Conservation (phyloP, 768 basidiomycete genomes). For the Hortiboletus campestris region DNA sequence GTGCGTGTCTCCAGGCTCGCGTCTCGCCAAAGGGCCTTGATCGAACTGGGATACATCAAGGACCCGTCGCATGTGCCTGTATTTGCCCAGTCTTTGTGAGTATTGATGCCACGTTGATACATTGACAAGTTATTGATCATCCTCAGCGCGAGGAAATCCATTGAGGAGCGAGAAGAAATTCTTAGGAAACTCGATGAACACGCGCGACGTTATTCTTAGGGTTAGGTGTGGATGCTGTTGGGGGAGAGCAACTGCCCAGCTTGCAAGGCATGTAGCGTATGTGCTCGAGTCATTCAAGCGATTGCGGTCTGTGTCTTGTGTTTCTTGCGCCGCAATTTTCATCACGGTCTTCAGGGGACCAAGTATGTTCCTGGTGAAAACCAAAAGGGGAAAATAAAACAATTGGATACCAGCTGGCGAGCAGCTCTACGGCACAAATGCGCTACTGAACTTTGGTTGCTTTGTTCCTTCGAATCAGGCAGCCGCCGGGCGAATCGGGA, state of each 20-base stretch:
- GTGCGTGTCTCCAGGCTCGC: slow-evolving; percentile 40
- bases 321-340: background rate
- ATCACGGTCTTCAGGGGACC: background rate
- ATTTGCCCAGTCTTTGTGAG: slow-evolving; percentile 70
- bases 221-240: background rate
- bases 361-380: background rate
- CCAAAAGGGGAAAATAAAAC: too few species aligned
- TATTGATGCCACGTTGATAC: slow-evolving; percentile 8
- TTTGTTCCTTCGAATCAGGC: too few species aligned
- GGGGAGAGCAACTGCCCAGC: too few species aligned
- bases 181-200: slow-evolving; percentile 42
- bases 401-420: too few species aligned
- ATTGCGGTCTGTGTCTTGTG: background rate
- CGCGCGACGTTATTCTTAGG: slow-evolving; percentile 10
- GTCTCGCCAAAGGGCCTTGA: slow-evolving; percentile 56
- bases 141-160: slow-evolving; percentile 39
- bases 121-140: slow-evolving; percentile 1
- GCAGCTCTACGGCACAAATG: too few species aligned
- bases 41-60: slow-evolving; percentile 60
- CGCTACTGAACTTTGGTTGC: too few species aligned
- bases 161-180: slow-evolving; percentile 42
- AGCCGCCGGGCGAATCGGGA: too few species aligned
- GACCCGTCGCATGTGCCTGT: slow-evolving; percentile 47
- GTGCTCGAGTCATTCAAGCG: background rate
- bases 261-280: background rate